Evolutionary conservation across 345 rosid species (phyloP), one percentile per base, ranked within the genome.

Genomic region (Syzygium aqueum): DNA sequence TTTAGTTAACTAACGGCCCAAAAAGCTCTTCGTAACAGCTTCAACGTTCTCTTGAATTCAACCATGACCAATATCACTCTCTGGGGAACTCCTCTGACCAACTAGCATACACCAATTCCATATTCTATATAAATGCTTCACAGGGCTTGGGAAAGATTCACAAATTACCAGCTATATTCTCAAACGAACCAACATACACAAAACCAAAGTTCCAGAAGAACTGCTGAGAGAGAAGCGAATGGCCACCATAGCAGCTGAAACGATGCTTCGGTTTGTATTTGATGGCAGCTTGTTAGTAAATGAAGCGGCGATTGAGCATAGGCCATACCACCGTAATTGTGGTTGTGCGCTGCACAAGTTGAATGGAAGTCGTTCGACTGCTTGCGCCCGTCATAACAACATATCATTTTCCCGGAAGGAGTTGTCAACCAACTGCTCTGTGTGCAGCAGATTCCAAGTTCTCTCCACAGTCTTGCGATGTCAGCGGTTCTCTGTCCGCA

Each of bases 321-420:
- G 90, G 56, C 87, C 88, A 6, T 84, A 89, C 50, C 88, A 86
- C 77, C 50, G 86, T 13, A 86, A 84, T 49, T 88, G 90, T 49
- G 30, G 85, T 21, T 88, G 86, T 84, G 90, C 86, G 40, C 85
- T 89, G 5, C 88, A 89, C 78, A 4, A 84, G 12, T 15, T 33
- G 43, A 84, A 84, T 27, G 54, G 57, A 28, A 84, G 54, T 40
- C 23, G 21, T 33, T 27, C 43, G 7, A 30, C 30, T 25, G 2
- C 57, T 84, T 84, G 85, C 5, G 2, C 6, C 21, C 85, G 28
- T 53, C 57, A 51, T 27, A 21, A 49, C 53, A 17, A 17, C 57
- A 8, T 51, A n/a, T n/a, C 85, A 21, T 84, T 51, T 43, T 57
- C 43, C 30, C 5, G 85, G 85, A 84, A 51, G 54, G 57, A 51